Conservation (phyloP, 164 flowering plant species). For the Akebia trifoliata region DNA sequence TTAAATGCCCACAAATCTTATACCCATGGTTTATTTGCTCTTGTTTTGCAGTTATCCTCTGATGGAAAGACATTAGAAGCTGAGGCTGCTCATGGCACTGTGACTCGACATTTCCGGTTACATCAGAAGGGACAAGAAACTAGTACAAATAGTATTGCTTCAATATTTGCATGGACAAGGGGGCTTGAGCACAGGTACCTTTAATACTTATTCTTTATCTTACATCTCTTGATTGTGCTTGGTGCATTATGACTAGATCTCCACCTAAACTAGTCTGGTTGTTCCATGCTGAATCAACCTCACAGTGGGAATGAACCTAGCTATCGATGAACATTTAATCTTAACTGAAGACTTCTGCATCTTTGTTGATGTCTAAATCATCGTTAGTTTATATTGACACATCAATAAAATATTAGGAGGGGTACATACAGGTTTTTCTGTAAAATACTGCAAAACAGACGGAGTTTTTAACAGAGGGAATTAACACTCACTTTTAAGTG, state of each 20-base stretch:
- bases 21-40: background rate
- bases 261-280: background rate
- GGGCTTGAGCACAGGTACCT: slow-evolving; percentile 85
- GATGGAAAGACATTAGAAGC: slow-evolving; percentile 96
- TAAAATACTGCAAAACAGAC: no score
- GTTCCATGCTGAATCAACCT: background rate
- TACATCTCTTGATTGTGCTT: background rate
- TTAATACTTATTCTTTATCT: slow-evolving; percentile 1
- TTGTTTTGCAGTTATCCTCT: slow-evolving; percentile 62
- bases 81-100: slow-evolving; percentile 99
- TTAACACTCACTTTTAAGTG: no score
- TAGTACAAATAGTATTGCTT: slow-evolving; percentile 97
- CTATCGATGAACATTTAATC: background rate
- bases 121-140: slow-evolving; percentile 96
- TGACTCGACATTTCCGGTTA: slow-evolving; percentile 81
- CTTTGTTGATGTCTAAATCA: background rate
- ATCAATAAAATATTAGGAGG: no score
- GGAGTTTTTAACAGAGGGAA: no score
- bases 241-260: background rate
- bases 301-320: background rate
- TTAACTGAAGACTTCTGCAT: background rate
- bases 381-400: background rate
- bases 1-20: background rate
- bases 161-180: slow-evolving; percentile 97
- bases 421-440: no score